phyloP scores from a whole-genome alignment of 129 eudicot species.

The Helianthus annuus region DNA sequence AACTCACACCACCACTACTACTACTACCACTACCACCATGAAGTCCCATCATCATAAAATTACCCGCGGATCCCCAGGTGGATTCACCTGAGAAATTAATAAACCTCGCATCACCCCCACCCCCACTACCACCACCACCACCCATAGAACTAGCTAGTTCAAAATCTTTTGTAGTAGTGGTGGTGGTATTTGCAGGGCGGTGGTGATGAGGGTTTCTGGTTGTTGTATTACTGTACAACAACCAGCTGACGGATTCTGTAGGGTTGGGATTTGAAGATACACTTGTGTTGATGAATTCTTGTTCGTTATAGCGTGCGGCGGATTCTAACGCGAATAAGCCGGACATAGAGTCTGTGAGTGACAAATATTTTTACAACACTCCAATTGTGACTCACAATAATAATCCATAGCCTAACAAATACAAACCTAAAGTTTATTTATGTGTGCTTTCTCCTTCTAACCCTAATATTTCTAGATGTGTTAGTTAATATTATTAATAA shows the following conservation, averaged over 20 bases:
- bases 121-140: constrained; percentile 9
- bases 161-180: constrained; percentile 22
- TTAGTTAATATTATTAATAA: constrained; percentile 12
- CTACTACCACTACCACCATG: constrained; percentile 20
- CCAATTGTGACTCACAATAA: constrained; percentile 42
- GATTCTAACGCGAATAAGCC: constrained; percentile 69
- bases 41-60: constrained; percentile 49
- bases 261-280: constrained; percentile 33
- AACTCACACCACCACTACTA: constrained; percentile 42
- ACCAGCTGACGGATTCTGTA: constrained; percentile 26
- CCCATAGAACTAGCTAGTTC: constrained; percentile 28
- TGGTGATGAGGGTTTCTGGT: constrained; percentile 31
- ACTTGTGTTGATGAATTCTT: background rate
- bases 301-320: constrained; percentile 25
- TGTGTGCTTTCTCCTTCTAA: constrained; percentile 19
- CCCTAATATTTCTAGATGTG: constrained; percentile 35
- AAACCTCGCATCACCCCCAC: constrained; percentile 26
- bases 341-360: constrained; percentile 49
- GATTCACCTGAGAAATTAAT: constrained; percentile 46
- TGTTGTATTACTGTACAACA: constrained; percentile 24
- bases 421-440: constrained; percentile 31
- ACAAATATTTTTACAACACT: constrained; percentile 26
- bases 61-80: constrained; percentile 37
- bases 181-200: constrained; percentile 7
- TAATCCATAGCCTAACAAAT: constrained; percentile 51